phyloP scores from a whole-genome alignment of 2,329 filamentous ascomycete genomes.

The Ustilaginoidea virens region DNA sequence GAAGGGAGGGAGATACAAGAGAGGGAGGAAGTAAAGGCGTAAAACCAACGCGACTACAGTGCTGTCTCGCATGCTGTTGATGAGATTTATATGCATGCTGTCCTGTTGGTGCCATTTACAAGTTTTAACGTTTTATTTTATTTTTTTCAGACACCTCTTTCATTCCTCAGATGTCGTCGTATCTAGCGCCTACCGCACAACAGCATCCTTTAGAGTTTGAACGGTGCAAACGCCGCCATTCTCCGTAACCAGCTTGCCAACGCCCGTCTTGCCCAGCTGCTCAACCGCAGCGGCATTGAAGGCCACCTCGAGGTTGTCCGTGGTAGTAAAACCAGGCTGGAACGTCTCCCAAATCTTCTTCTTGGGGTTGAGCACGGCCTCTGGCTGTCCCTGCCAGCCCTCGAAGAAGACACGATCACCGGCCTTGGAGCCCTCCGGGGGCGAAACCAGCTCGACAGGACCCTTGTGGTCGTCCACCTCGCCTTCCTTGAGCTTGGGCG shows the following conservation, averaged over 20 bases:
- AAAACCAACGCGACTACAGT: too few relatives aligned
- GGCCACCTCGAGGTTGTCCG: conserved; percentile 60
- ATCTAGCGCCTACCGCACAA: conserved; percentile 74
- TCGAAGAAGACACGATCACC: conserved; percentile 88
- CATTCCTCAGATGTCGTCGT: too few relatives aligned
- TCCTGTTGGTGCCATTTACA: too few relatives aligned
- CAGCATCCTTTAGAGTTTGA: conserved; percentile 61
- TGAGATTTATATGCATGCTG: too few relatives aligned
- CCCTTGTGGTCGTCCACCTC: conserved; percentile 75
- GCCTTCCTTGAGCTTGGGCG: conserved; percentile 66
- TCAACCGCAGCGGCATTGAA: conserved; percentile 72
- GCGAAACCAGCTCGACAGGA: conserved; percentile 81
- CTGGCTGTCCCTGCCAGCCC: conserved; percentile 85
- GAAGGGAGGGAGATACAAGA: too few relatives aligned
- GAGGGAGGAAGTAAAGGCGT: too few relatives aligned
- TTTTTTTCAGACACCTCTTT: too few relatives aligned
- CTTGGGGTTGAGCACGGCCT: conserved; percentile 92
- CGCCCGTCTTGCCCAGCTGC: conserved; percentile 54
- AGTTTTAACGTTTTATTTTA: neutral
- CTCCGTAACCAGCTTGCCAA: conserved; percentile 58
- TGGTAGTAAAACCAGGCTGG: conserved; percentile 92
- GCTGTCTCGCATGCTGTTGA: too few relatives aligned
- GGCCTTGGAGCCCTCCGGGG: conserved; percentile 62
- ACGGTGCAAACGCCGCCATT: conserved; percentile 72
- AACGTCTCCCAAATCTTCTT: conserved; percentile 99